phyloP scores from a whole-genome alignment of 257 asterid species.

The Przewalskia tangutica region DNA sequence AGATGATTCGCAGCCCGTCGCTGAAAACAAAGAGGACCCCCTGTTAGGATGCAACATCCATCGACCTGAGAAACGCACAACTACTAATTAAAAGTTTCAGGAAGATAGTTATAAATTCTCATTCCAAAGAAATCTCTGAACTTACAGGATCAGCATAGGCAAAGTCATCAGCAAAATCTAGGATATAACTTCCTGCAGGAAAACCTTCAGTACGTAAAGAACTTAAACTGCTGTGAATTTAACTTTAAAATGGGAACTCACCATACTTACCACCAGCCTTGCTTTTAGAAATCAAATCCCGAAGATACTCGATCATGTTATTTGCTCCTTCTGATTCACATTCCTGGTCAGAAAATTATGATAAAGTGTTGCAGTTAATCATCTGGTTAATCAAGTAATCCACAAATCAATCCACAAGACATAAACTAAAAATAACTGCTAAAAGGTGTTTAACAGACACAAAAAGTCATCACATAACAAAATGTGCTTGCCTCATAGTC shows the following conservation, averaged over 20 bases:
- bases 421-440: neutral
- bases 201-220: constrained; percentile 9
- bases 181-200: constrained; percentile 61
- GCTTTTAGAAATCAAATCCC: constrained; percentile 61
- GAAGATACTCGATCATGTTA: constrained; percentile 59
- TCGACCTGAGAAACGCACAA: constrained; percentile 53
- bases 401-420: neutral
- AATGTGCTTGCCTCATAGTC: constrained; percentile 74
- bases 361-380: constrained; percentile 4
- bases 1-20: constrained; percentile 91
- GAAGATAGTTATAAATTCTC: neutral
- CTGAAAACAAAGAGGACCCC: constrained; percentile 82
- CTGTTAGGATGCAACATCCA: constrained; percentile 77
- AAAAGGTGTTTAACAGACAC: neutral
- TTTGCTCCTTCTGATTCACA: constrained; percentile 90
- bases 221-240: neutral
- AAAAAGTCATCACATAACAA: constrained; percentile 6
- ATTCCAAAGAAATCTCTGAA: constrained; percentile 4
- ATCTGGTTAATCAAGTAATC: neutral
- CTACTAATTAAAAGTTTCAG: constrained; percentile 4
- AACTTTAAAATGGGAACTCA: constrained; percentile 12
- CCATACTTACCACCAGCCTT: constrained; percentile 73
- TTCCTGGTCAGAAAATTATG: constrained; percentile 39
- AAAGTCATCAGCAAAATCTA: constrained; percentile 89
- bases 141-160: constrained; percentile 91